Evolutionary conservation across 2,329 filamentous ascomycete genomes (phyloP).

Genomic region (Aspergillus sp.): DNA sequence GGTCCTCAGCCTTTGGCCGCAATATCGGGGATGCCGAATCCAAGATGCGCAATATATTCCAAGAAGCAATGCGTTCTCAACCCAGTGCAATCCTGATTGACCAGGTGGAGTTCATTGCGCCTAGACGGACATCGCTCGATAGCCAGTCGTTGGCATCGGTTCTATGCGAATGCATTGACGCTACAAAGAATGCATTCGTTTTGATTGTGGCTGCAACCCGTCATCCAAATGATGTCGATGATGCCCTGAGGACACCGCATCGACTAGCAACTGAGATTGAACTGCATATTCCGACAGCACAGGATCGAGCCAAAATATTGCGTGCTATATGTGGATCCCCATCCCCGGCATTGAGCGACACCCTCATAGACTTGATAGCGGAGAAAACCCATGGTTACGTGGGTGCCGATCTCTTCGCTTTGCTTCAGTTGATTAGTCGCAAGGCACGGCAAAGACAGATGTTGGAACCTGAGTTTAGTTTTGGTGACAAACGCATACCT

Average conservation of each 20-base stretch:
- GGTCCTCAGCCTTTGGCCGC: conserved; percentile 35
- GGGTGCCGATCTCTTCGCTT: conserved; percentile 69
- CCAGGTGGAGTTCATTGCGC: conserved; percentile 69
- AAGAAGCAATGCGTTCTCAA: conserved; percentile 66
- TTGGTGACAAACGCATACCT: not conserved
- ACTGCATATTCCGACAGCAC: conserved; percentile 73
- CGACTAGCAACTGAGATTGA: conserved; percentile 69
- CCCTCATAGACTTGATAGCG: conserved; percentile 62
- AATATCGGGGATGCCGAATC: conserved; percentile 49
- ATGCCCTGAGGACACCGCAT: conserved; percentile 64
- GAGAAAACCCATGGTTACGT: conserved; percentile 86
- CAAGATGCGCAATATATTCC: conserved; percentile 67
- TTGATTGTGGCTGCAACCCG: conserved; percentile 76
- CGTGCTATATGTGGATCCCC: conserved; percentile 56
- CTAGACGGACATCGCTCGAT: conserved; percentile 56
- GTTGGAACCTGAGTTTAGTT: conserved; percentile 8
- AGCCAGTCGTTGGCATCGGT: conserved; percentile 39
- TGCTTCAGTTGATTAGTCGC: conserved; percentile 59
- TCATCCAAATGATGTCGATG: conserved; percentile 71
- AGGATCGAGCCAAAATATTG: conserved; percentile 73
- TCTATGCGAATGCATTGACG: conserved; percentile 44
- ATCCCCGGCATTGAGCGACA: conserved; percentile 52
- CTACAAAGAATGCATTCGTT: conserved; percentile 55
- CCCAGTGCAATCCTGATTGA: conserved; percentile 81
- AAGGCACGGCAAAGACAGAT: conserved; percentile 39